Evolutionary conservation across 148 eudicot species (phyloP), one percentile per base, ranked within the genome.

Genomic region (Amaranthus cruentus): DNA sequence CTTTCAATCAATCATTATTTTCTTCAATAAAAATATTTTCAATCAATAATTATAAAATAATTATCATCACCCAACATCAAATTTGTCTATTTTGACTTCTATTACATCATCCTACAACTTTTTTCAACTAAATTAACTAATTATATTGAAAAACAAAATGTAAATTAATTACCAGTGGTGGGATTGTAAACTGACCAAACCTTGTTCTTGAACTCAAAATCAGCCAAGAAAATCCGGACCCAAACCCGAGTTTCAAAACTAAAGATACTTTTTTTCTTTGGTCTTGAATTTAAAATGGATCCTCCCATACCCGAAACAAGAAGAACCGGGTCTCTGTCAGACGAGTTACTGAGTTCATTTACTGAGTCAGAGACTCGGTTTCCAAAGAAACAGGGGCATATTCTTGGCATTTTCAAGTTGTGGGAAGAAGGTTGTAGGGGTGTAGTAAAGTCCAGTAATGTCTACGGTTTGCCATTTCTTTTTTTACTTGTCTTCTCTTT

Each of bases 141-240:
- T 0, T 59, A 21, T 8, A 4, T 21, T 49, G 68, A 73, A 11
- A n/a, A 44, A 53, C 4, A 50, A 14, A 38, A 53, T 8, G 7
- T 8, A 48, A 6, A 28, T 28, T 28, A 6, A 43, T 48, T 14
- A 88, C 96, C 97, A 50, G 96, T 90, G 11, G 67, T 15, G 15
- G 96, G 88, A 78, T 92, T 88, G 75, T 92, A 92, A 46, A 88
- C 71, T 9, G 96, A 90, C 96, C 91, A 90, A 14, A 88, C 77
- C 81, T 83, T 87, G 81, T 81, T 78, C 85, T 75, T 88, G 81
- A 92, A 92, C 89, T 87, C 90, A 79, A 90, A 86, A 70, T 90
- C 93, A 74, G 97, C 97, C 47, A 92, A 83, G 66, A 87, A 81
- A 42, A 92, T 80, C 68, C 97, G 77, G 60, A 92, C 97, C 97